phyloP scores from a whole-genome alignment of 257 asterid species.

The Plantago elongata region DNA sequence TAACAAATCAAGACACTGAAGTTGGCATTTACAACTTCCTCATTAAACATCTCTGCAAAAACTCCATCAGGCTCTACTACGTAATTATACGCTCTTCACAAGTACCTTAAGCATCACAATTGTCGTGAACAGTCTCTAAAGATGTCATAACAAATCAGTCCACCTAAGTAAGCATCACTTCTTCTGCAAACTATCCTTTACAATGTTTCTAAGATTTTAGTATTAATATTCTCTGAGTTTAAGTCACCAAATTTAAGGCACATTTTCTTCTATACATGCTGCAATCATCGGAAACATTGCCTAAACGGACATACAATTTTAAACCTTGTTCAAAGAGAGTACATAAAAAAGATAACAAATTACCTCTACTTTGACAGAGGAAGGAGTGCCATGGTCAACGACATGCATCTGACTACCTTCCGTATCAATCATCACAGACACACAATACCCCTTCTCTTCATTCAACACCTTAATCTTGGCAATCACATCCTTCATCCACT shows the following conservation, averaged over 20 bases:
- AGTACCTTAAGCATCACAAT: no score
- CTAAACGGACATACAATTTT: no score
- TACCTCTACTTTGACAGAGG: constrained; percentile 89
- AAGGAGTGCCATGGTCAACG: constrained; percentile 77
- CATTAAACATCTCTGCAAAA: neutral
- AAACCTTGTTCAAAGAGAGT: no score
- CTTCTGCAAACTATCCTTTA: neutral
- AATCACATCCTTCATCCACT: constrained; percentile 73
- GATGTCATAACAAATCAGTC: no score
- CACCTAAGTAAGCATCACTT: neutral
- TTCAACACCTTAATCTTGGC: constrained; percentile 69
- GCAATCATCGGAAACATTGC: no score
- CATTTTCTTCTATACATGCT: no score
- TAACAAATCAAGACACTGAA: neutral
- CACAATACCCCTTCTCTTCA: constrained; percentile 63
- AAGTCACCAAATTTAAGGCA: no score
- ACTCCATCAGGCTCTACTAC: no score
- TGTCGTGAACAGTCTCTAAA: no score
- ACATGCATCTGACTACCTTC: constrained; percentile 76
- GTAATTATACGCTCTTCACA: no score
- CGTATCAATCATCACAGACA: constrained; percentile 81
- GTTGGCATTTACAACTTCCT: neutral
- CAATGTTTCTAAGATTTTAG: neutral
- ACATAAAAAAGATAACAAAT: no score
- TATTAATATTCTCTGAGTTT: no score